Evolutionary conservation across 352 stramenopile genomes (phyloP), one percentile per base, ranked within the genome.

Genomic region (Globisporangium alternatum): DNA sequence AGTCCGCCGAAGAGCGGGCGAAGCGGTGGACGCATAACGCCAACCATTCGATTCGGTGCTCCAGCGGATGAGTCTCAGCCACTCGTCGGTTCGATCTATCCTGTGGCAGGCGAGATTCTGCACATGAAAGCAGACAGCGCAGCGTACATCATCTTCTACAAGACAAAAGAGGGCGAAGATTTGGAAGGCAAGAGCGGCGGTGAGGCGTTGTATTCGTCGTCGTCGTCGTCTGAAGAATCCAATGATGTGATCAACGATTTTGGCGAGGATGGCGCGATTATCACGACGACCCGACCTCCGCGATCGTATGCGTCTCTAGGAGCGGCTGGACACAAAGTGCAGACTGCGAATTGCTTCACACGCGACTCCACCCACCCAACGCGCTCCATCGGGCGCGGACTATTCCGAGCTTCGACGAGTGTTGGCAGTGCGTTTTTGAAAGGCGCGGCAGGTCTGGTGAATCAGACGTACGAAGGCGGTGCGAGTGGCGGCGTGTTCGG

Each of bases 81-180:
- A 17, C 64, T 91, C 7, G 77, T 87, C 30, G 83, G 80, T 13
- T 66, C 75, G 30, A 92, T 93, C 47, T 91, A 86, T 44, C 83
- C 84, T 0, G 65, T 94, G n/a, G 68, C 80, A 37, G 87, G 87
- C 3, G 87, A 96, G 60, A 70, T 90, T 41, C 62, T 94, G 25
- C 79, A 80, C 5, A 74, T 91, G 60, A 84, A 81, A 53, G 80
- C 87, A 30, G 87, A 94, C 25, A 88, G 88, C 47, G 81, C 75
- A 17, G 83, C 87, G 10, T 96, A 96, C 67, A 96, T 96, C 53
- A 93, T 96, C 44, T 96, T 94, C 49, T 96, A 94, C 75, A 95
- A 95, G 67, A 76, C 68, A 7, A 62, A 61, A 45, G 58, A 70
- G 9, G 49, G 58, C 10, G 82, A 90, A 13, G 81, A 88, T 9